A percentile compares a stretch with the other conserved stretches of the same genome.
phyloP scores from a whole-genome alignment of 2,329 filamentous ascomycete genomes.

The Keithomyces neogunnii region DNA sequence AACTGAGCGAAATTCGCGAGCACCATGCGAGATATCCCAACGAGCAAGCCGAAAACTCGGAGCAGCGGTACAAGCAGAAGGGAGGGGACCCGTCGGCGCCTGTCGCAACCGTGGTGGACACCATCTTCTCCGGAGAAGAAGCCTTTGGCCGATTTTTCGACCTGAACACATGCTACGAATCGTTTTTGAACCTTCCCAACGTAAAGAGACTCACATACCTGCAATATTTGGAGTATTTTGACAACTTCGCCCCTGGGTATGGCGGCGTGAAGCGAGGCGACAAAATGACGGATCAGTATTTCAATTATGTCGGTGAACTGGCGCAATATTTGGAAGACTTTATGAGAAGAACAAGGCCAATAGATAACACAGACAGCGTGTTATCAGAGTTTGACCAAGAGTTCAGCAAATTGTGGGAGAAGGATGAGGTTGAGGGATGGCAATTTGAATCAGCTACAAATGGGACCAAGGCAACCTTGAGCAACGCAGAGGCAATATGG shows the following conservation, averaged over 20 bases:
- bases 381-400: slow-evolving; percentile 71
- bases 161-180: slow-evolving; percentile 73
- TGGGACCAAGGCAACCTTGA: slow-evolving; percentile 17
- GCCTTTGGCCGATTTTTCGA: slow-evolving; percentile 90
- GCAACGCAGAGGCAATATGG: slow-evolving; percentile 62
- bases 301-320: slow-evolving; percentile 75
- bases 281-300: slow-evolving; percentile 89
- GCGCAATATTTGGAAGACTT: slow-evolving; percentile 82
- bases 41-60: slow-evolving; percentile 90
- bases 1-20: slow-evolving; percentile 70
- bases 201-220: slow-evolving; percentile 82
- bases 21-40: slow-evolving; percentile 90
- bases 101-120: slow-evolving; percentile 64
- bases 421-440: slow-evolving; percentile 76
- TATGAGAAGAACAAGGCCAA: slow-evolving; percentile 71
- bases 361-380: slow-evolving; percentile 77
- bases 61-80: slow-evolving; percentile 75
- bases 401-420: slow-evolving; percentile 76
- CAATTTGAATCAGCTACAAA: slow-evolving; percentile 42
- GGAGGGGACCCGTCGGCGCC: slow-evolving; percentile 57
- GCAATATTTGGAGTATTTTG: slow-evolving; percentile 88
- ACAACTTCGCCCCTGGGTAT: slow-evolving; percentile 69
- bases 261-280: slow-evolving; percentile 69
- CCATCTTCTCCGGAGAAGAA: slow-evolving; percentile 93
- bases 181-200: slow-evolving; percentile 81